Percentiles rank a stretch among this genome's conserved stretches.
Evolutionary conservation across 306 rosid species (phyloP).

Genomic region (Cicer arietinum): DNA sequence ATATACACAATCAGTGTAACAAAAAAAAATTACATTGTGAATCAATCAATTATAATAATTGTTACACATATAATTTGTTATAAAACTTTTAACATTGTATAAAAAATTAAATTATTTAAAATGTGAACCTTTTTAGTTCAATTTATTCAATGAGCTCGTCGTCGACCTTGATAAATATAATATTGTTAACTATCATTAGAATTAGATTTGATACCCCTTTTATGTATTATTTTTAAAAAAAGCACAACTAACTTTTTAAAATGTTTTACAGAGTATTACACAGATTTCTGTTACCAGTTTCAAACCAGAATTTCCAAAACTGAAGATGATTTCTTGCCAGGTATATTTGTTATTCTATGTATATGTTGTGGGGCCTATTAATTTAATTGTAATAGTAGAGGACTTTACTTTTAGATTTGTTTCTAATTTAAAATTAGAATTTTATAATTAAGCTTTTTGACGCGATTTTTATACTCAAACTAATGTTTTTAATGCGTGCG

Average conservation of each 20-base stretch:
- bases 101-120: no score
- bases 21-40: no score
- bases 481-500: no score
- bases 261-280: constrained; percentile 37
- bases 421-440: no score
- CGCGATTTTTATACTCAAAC: no score
- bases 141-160: not conserved
- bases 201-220: not conserved
- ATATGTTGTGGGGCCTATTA: not conserved
- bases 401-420: no score
- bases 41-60: no score
- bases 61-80: no score
- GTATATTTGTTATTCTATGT: constrained; percentile 2
- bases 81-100: no score
- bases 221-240: not conserved
- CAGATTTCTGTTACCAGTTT: constrained; percentile 2
- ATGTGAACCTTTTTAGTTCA: not conserved
- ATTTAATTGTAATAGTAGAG: not conserved
- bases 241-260: not conserved
- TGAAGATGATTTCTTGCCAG: constrained; percentile 53
- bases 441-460: no score
- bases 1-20: no score
- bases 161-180: not conserved
- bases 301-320: constrained; percentile 42
- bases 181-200: not conserved